Conservation (phyloP, 805 yeast species). For the Metschnikowia bowlesiae region DNA sequence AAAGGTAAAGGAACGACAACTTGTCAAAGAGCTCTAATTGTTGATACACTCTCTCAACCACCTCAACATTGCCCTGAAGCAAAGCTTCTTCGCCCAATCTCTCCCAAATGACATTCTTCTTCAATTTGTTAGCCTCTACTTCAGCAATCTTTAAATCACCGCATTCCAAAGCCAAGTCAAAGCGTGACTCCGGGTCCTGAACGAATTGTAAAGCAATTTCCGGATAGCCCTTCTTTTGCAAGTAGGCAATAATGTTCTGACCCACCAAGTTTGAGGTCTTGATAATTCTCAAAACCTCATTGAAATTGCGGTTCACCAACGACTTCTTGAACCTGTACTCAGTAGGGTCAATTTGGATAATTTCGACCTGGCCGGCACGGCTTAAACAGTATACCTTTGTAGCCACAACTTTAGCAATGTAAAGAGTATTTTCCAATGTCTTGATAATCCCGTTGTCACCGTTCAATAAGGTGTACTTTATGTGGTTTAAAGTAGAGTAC, state of each 20-base stretch:
- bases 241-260: conserved; percentile 91
- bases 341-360: conserved; percentile 82
- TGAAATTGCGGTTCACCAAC: conserved; percentile 80
- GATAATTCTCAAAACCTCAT: conserved; percentile 87
- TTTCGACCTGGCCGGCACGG: conserved; percentile 81
- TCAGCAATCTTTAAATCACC: conserved; percentile 86
- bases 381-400: conserved; percentile 73
- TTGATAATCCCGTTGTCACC: conserved; percentile 95
- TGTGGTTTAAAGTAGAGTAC: conserved; percentile 92
- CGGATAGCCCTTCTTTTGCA: conserved; percentile 93
- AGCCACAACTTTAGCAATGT: conserved; percentile 69
- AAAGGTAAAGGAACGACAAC: conserved; percentile 80
- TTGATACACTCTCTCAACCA: conserved; percentile 86
- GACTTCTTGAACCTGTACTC: conserved; percentile 96
- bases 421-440: conserved; percentile 84
- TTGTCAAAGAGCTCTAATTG: conserved; percentile 82
- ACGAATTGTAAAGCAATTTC: conserved; percentile 97
- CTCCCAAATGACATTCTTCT: conserved; percentile 70
- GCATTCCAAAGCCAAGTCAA: conserved; percentile 92
- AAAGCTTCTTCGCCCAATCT: conserved; percentile 81
- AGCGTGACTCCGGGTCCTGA: conserved; percentile 92
- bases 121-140: conserved; percentile 76
- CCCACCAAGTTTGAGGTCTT: conserved; percentile 90
- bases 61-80: conserved; percentile 78
- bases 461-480: conserved; percentile 86